Percentiles rank a stretch among this genome's conserved stretches.
Evolutionary conservation across 2,329 filamentous ascomycete genomes (phyloP).

Genomic region (Aspergillus sp.): DNA sequence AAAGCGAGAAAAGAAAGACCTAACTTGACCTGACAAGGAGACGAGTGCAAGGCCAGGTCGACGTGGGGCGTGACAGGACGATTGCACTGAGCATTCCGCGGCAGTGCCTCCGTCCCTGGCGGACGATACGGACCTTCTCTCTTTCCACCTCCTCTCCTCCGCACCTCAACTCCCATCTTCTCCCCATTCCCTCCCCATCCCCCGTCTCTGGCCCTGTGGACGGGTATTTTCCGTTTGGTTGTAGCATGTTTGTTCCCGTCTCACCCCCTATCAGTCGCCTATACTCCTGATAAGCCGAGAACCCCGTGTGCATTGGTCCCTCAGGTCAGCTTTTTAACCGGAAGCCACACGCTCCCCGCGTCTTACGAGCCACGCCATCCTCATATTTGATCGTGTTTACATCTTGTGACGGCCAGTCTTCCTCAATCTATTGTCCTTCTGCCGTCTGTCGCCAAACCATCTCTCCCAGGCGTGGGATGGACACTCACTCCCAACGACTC

Average conservation of each 20-base stretch:
- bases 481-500: slow-evolving; percentile 20
- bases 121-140: slow-evolving; percentile 8
- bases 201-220: slow-evolving; percentile 2
- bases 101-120: slow-evolving; percentile 1
- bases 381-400: neutral
- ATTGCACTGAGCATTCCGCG: slow-evolving; percentile 15
- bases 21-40: neutral
- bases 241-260: neutral
- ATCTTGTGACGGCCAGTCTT: neutral
- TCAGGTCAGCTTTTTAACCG: slow-evolving; percentile 6
- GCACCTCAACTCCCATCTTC: slow-evolving; percentile 1
- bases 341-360: slow-evolving; percentile 1
- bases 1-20: neutral
- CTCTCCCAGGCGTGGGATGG: slow-evolving; percentile 20
- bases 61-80: slow-evolving; percentile 5
- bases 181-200: slow-evolving; percentile 1
- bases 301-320: neutral
- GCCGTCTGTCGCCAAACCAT: slow-evolving; percentile 1
- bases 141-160: slow-evolving; percentile 6
- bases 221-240: neutral
- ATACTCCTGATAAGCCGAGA: slow-evolving; percentile 11
- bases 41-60: neutral
- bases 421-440: neutral
- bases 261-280: neutral
- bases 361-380: slow-evolving; percentile 1